Percentiles rank a stretch among this genome's conserved stretches.
Evolutionary conservation across 2,329 filamentous ascomycete species (phyloP).

Genomic region (Arthrinium phaeospermum): DNA sequence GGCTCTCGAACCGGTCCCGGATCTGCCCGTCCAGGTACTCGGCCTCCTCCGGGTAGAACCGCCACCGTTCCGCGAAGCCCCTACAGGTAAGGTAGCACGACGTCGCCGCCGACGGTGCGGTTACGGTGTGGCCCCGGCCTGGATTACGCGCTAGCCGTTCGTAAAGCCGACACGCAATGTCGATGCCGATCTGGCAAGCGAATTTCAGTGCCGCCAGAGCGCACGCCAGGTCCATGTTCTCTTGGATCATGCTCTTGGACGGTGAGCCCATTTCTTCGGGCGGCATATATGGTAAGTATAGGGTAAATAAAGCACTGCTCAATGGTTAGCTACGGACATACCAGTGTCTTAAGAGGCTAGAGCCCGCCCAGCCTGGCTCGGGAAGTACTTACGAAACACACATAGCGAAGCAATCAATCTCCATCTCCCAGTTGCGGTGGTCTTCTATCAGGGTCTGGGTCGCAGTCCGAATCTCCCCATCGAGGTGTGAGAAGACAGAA

Average conservation of each 20-base stretch:
- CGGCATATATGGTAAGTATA: conserved; percentile 16
- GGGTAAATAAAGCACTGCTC: conserved; percentile 6
- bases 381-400: conserved; percentile 17
- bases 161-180: conserved; percentile 19
- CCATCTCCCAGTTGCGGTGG: conserved; percentile 18
- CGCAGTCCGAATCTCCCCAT: conserved; percentile 6
- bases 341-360: background rate
- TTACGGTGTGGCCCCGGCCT: background rate
- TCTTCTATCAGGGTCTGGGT: conserved; percentile 18
- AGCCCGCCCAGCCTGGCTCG: background rate
- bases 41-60: conserved; percentile 18
- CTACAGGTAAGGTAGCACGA: background rate
- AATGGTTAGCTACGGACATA: background rate
- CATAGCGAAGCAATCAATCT: conserved; percentile 21
- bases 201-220: conserved; percentile 16
- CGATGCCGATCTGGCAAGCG: conserved; percentile 17
- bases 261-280: background rate
- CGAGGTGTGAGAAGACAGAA: background rate
- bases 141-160: conserved; percentile 7
- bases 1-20: conserved; percentile 13
- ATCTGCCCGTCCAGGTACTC: conserved; percentile 1
- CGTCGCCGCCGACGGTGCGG: conserved; percentile 2
- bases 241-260: background rate
- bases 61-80: background rate
- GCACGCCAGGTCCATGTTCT: conserved; percentile 2